Evolutionary conservation across 2,329 filamentous ascomycete genomes (phyloP).

Genomic region (Aotearoamyces nothofagi): DNA sequence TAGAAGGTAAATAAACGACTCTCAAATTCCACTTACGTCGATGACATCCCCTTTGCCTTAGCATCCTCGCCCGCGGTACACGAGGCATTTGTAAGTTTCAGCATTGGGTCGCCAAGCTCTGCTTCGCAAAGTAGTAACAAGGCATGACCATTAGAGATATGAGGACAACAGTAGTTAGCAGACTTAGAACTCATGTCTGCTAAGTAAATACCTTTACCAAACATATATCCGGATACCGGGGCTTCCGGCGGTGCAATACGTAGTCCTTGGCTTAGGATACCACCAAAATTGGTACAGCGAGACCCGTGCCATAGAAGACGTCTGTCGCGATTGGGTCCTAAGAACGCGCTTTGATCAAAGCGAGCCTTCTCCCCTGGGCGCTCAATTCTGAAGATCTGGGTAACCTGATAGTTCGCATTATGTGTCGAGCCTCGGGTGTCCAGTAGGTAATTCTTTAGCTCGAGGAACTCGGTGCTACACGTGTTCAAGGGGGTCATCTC

Average conservation of each 20-base stretch:
- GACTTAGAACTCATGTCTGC: conserved; percentile 77
- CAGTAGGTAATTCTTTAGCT: conserved; percentile 51
- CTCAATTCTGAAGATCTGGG: conserved; percentile 73
- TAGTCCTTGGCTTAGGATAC: conserved; percentile 75
- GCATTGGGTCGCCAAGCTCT: conserved; percentile 63
- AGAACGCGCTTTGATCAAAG: conserved; percentile 41
- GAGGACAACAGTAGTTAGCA: conserved; percentile 56
- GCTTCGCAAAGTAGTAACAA: conserved; percentile 75
- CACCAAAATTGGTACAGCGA: conserved; percentile 69
- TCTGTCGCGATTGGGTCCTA: conserved; percentile 48
- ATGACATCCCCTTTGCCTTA: conserved; percentile 38
- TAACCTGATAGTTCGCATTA: conserved; percentile 38
- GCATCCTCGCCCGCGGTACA: conserved; percentile 51
- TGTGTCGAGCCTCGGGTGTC: conserved; percentile 57
- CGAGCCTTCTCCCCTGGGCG: conserved; percentile 56
- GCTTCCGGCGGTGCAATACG: conserved; percentile 82
- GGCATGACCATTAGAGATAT: conserved; percentile 50
- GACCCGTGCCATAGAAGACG: conserved; percentile 82
- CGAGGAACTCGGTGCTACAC: conserved; percentile 58
- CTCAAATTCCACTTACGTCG: too few relatives aligned
- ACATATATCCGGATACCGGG: conserved; percentile 71
- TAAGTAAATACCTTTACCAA: conserved; percentile 79
- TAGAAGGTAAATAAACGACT: too few relatives aligned
- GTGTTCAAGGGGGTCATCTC: conserved; percentile 65
- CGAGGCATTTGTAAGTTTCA: conserved; percentile 39